Percentiles rank a stretch among this genome's conserved stretches.
These are phyloP conservation scores for Geotrichum aggregatum DNA, from an alignment of 1,139 yeast genomes.

Conservation along the genomic window DNA sequence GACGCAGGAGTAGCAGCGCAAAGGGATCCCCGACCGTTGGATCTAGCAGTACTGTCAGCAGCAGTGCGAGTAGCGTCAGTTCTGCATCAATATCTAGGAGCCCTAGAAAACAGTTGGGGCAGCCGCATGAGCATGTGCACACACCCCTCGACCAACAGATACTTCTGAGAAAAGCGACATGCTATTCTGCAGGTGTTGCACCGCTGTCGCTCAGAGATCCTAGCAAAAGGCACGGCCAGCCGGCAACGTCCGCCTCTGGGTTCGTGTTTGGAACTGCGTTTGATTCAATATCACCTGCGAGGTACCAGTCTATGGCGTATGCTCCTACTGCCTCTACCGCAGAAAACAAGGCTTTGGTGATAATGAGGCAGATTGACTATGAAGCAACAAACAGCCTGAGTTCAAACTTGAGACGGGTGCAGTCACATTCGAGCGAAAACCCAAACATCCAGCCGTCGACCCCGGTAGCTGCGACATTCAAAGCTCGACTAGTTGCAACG, in stretches of 20 bases:
- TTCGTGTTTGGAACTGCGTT: slow-evolving; percentile 9
- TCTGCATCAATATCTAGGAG: no score
- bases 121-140: no score
- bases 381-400: no score
- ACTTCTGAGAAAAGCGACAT: slow-evolving; percentile 10
- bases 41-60: no score
- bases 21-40: neutral
- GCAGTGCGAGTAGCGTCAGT: no score
- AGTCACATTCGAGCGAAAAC: no score
- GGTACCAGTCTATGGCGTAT: neutral
- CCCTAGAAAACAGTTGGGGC: neutral
- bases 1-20: neutral
- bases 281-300: neutral
- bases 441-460: no score
- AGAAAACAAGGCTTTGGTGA: no score
- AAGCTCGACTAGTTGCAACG: no score
- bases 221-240: neutral
- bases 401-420: no score
- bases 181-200: slow-evolving; percentile 2
- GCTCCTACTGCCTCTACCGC: neutral
- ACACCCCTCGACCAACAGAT: neutral
- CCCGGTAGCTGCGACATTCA: no score
- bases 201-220: neutral
- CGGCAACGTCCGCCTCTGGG: slow-evolving; percentile 4
- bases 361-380: no score